Base-by-base conservation (phyloP, 2,329 filamentous ascomycete species). In the Parascedosporium putredinis region DNA sequence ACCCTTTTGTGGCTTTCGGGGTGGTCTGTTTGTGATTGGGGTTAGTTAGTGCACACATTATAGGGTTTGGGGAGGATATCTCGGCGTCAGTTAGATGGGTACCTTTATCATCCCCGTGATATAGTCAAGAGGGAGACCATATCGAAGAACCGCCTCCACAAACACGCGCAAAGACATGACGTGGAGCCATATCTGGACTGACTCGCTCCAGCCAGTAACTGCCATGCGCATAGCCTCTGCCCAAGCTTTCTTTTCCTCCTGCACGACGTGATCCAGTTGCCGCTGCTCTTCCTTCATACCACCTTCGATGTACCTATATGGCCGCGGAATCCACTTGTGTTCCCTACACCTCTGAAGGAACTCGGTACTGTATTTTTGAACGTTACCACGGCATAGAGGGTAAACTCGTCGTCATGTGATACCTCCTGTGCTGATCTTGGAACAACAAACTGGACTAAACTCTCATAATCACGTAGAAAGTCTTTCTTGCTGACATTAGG, bases 111-210 rank as follows among this genome's bases (percentile, higher is more conserved):
- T 70, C 14, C 83, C 88, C 57, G 84, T 86, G 45, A 95, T 83
- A 66, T 91, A 98, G 58, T 94, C 86, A 55, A 96, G 70, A 45
- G 93, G 93, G 59, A 98, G 67, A 24, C 93, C 93, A 62, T 98
- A 98, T 56, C 93, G 81, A 62, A 98, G 72, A n/a, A 98, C 93
- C 4, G 90, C 95, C 75, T 98, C 93, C 18, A 98, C 93, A 67
- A 97, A 98, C 18, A 97, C 90, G 49, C 93, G 76, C 59, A 98
- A 70, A 5, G 90, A 86, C 60, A 97, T 74, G 24, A 95, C 86
- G 63, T 98, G 93, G 46, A 95, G 78, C 88, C 90, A 95, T 49
- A 91, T 84, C 88, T 95, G 95, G 56, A 95, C 88, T 54, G 84
- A 84, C 70, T 98, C 93, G 62, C 88, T 91, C 81, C 93, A 98